Percentiles rank a stretch among this genome's conserved stretches.
phyloP scores from a whole-genome alignment of 1,284 basidiomycete species.

The Leccinum solheimii region DNA sequence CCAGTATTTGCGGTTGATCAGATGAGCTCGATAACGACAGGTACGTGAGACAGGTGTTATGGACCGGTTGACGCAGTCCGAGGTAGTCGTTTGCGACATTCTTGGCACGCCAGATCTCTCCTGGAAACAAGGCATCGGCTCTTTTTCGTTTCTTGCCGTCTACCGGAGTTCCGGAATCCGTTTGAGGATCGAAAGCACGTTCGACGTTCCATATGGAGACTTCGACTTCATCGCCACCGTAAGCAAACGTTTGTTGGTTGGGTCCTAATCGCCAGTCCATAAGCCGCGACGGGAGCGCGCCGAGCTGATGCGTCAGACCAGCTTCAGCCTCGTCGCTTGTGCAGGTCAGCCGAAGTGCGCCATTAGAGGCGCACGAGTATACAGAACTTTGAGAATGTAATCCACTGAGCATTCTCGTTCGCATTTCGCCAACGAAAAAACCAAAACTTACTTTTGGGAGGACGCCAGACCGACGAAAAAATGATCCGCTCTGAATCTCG shows the following conservation, averaged over 20 bases:
- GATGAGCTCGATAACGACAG: conserved; percentile 43
- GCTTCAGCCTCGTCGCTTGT: conserved; percentile 31
- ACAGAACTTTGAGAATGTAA: conserved; percentile 28
- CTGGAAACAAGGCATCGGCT: conserved; percentile 58
- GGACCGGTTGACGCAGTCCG: conserved; percentile 77
- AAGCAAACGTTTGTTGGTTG: conserved; percentile 61
- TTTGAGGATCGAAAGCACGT: conserved; percentile 51
- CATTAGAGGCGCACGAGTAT: conserved; percentile 72
- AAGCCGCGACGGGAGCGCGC: conserved; percentile 62
- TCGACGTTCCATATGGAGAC: conserved; percentile 82
- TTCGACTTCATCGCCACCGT: conserved; percentile 89
- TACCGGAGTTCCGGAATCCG: conserved; percentile 16
- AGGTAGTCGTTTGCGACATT: conserved; percentile 82
- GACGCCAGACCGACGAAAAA: conserved; percentile 61
- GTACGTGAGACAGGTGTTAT: conserved; percentile 70
- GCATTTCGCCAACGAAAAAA: neutral
- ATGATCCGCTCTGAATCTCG: conserved; percentile 51
- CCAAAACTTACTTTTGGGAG: conserved; percentile 35
- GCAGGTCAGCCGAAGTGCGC: conserved; percentile 56
- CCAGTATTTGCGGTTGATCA: conserved; percentile 55
- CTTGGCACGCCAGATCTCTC: conserved; percentile 78
- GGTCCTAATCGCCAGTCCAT: conserved; percentile 63
- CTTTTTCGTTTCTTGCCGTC: conserved; percentile 70
- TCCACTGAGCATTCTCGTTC: conserved; percentile 11
- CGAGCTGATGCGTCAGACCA: conserved; percentile 27